Conservation (phyloP, 1,284 basidiomycete species). For the Sutorius eximius region DNA sequence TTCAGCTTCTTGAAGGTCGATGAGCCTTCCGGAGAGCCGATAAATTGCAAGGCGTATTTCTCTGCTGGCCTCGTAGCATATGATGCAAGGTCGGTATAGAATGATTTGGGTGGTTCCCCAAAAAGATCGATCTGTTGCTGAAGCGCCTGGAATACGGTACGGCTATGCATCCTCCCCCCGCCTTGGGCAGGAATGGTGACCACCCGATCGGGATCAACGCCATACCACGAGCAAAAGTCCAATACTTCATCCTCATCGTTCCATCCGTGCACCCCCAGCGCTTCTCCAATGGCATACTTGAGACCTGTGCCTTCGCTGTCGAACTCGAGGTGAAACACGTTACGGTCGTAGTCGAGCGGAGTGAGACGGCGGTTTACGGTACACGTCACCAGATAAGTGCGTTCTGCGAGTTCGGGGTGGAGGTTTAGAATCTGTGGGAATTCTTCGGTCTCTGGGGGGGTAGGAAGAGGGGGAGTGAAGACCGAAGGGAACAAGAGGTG, state of each 20-base stretch:
- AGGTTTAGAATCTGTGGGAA: conserved; percentile 66
- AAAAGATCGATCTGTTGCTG: conserved; percentile 98
- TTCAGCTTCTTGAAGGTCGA: conserved; percentile 93
- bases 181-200: conserved; percentile 76
- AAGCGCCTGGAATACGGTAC: conserved; percentile 93
- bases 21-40: conserved; percentile 89
- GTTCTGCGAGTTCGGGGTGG: conserved; percentile 85
- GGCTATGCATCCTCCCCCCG: conserved; percentile 72
- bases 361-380: conserved; percentile 94
- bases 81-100: conserved; percentile 86
- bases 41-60: conserved; percentile 85
- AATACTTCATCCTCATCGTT: conserved; percentile 89
- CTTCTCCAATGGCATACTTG: conserved; percentile 95
- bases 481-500: conserved; percentile 86
- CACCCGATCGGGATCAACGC: conserved; percentile 78
- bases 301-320: conserved; percentile 90
- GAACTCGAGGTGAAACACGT: conserved; percentile 99
- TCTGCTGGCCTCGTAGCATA: conserved; percentile 77
- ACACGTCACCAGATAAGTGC: conserved; percentile 92
- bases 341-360: conserved; percentile 93
- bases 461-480: conserved; percentile 54
- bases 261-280: conserved; percentile 97
- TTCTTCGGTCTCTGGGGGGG: conserved; percentile 36
- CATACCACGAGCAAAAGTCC: conserved; percentile 92
- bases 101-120: conserved; percentile 93